A percentile compares a stretch with the other conserved stretches of the same genome.
Conservation (phyloP, 176 grass and related monocot species). For the Ampelocalamus luodianensis region DNA sequence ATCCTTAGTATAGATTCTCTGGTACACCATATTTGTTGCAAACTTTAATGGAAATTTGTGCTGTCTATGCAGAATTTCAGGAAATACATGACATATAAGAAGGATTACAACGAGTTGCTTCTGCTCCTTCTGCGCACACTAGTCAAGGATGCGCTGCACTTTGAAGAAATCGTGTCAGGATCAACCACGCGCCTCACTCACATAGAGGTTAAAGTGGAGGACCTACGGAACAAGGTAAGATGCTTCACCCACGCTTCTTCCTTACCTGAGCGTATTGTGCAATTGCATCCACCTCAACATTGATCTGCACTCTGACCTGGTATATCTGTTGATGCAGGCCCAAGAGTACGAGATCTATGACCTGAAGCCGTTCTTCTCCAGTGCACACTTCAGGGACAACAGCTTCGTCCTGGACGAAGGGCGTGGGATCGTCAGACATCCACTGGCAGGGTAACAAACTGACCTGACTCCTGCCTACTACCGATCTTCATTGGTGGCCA, state of each 20-base stretch:
- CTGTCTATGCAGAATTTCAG: slow-evolving; percentile 73
- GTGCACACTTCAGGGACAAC: slow-evolving; percentile 74
- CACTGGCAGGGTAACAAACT: slow-evolving; percentile 39
- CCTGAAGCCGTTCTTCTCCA: slow-evolving; percentile 87
- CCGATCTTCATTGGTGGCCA: neutral
- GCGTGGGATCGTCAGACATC: slow-evolving; percentile 76
- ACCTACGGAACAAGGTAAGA: slow-evolving; percentile 81
- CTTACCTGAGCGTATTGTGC: neutral
- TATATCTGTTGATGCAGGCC: slow-evolving; percentile 52
- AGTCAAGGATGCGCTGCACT: slow-evolving; percentile 86
- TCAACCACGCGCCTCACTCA: slow-evolving; percentile 55
- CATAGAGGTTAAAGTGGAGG: slow-evolving; percentile 82
- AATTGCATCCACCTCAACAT: neutral
- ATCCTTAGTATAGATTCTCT: neutral
- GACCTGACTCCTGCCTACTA: neutral
- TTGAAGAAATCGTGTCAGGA: slow-evolving; percentile 76
- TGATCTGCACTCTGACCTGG: neutral
- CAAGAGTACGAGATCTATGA: slow-evolving; percentile 96
- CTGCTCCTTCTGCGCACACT: slow-evolving; percentile 84
- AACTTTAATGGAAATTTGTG: slow-evolving; percentile 38
- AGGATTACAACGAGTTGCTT: slow-evolving; percentile 93
- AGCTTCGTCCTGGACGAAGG: slow-evolving; percentile 83
- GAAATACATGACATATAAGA: slow-evolving; percentile 98
- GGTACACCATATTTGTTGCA: neutral
- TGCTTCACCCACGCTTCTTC: neutral